phyloP scores from a whole-genome alignment of 2,329 filamentous ascomycete genomes.

The Cyphellophora europaea region DNA sequence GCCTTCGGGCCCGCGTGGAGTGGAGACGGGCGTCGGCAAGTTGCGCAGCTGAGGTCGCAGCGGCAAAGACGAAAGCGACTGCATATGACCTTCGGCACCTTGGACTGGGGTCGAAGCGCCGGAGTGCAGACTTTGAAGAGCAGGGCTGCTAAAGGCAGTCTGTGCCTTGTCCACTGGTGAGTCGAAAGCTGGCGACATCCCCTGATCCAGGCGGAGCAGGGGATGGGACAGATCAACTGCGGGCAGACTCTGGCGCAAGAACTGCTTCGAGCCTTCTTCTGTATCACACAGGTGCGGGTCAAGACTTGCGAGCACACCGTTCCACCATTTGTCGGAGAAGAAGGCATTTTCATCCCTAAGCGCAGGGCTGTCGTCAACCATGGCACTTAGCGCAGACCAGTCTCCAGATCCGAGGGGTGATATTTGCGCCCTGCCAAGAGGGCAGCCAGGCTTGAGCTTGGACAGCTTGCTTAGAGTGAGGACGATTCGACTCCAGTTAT shows the following conservation, averaged over 20 bases:
- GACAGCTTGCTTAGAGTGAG: slow-evolving; percentile 38
- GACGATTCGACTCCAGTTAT: slow-evolving; percentile 89
- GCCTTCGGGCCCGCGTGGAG: slow-evolving; percentile 36
- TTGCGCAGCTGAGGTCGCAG: slow-evolving; percentile 44
- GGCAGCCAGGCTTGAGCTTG: slow-evolving; percentile 8
- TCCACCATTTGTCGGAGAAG: slow-evolving; percentile 13
- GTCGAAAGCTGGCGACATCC: no score
- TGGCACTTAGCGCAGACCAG: not conserved
- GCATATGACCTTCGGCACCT: not conserved
- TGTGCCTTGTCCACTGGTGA: no score
- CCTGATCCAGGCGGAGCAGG: no score
- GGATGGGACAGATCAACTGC: no score
- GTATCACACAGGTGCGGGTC: slow-evolving; percentile 11
- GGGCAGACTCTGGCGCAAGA: no score
- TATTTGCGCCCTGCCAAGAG: not conserved
- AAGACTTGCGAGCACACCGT: slow-evolving; percentile 8
- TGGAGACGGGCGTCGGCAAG: slow-evolving; percentile 54
- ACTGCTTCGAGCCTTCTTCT: no score
- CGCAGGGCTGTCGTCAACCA: not conserved
- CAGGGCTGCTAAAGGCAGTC: slow-evolving; percentile 1
- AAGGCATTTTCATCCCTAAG: not conserved
- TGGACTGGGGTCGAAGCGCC: slow-evolving; percentile 3
- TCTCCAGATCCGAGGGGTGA: not conserved
- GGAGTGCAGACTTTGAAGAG: not conserved
- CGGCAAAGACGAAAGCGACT: slow-evolving; percentile 35